Percentiles rank a stretch among this genome's conserved stretches.
These are phyloP conservation scores for Fusarium veterinarium DNA, from an alignment of 2,329 filamentous ascomycete species.

Conservation along the genomic window DNA sequence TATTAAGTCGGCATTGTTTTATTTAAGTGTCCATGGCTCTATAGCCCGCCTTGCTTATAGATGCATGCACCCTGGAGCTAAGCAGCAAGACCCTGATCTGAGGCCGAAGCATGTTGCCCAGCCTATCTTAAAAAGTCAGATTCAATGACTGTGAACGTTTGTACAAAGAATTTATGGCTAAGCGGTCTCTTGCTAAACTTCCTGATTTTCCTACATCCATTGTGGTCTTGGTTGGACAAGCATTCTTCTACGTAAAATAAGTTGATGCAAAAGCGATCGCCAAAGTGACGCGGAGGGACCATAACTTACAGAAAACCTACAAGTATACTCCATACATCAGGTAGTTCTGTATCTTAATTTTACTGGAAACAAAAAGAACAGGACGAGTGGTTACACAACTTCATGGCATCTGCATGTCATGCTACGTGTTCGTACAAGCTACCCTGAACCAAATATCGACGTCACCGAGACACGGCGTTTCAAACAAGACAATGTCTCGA, in stretches of 20 bases:
- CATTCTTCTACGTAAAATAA: accelerated
- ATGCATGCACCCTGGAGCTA: neutral
- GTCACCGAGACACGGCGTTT: constrained; percentile 22
- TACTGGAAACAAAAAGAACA: neutral
- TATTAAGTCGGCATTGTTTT: neutral
- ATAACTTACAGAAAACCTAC: neutral
- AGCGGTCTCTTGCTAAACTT: neutral
- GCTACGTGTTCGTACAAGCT: neutral
- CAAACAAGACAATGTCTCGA: constrained; percentile 5
- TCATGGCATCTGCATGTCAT: neutral
- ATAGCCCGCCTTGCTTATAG: neutral
- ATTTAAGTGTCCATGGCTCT: neutral
- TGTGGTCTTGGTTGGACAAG: accelerated
- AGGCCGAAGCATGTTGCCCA: neutral
- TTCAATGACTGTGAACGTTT: neutral
- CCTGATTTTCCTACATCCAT: accelerated
- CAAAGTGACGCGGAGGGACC: no score
- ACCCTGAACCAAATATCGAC: constrained; percentile 25
- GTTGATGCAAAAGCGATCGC: neutral
- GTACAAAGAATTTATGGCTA: accelerated
- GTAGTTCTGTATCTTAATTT: neutral
- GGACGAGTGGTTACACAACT: neutral
- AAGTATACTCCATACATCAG: no score
- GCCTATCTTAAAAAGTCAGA: neutral
- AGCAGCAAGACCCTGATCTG: neutral